Percentiles rank a stretch among this genome's conserved stretches.
Evolutionary conservation across 2,329 filamentous ascomycete species (phyloP).

Genomic region (Cladophialophora bantiana): DNA sequence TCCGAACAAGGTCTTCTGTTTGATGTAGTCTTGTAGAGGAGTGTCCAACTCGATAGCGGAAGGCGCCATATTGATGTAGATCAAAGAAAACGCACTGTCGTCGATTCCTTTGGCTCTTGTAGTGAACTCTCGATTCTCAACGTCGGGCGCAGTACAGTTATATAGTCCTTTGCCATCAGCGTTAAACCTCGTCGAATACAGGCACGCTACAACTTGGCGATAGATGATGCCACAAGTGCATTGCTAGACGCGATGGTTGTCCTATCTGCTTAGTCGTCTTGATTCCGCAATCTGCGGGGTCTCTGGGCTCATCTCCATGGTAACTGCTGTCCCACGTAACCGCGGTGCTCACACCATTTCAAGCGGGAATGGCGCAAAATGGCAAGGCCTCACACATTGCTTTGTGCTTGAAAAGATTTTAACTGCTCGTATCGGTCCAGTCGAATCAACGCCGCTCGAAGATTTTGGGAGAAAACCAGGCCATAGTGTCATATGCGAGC

Average conservation of each 20-base stretch:
- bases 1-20: conserved; percentile 15
- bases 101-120: neutral
- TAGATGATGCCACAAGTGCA: conserved; percentile 13
- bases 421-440: neutral
- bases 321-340: neutral
- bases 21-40: conserved; percentile 3
- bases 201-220: neutral
- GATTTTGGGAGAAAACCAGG: neutral
- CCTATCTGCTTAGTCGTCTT: neutral
- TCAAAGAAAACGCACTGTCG: neutral
- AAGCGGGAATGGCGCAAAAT: conserved; percentile 3
- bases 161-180: neutral
- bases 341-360: conserved; percentile 2
- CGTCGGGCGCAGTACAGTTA: neutral
- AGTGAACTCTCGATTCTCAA: neutral
- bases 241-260: conserved; percentile 1
- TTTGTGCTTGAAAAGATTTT: neutral
- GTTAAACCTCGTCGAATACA: neutral
- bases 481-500: neutral
- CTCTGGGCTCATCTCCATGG: conserved; percentile 1
- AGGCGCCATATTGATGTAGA: conserved; percentile 19
- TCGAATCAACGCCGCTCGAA: neutral
- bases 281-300: conserved; percentile 12
- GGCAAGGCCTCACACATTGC: neutral
- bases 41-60: conserved; percentile 13